Evolutionary conservation across 129 eudicot species (phyloP).

Genomic region (Artemisia tridentata): DNA sequence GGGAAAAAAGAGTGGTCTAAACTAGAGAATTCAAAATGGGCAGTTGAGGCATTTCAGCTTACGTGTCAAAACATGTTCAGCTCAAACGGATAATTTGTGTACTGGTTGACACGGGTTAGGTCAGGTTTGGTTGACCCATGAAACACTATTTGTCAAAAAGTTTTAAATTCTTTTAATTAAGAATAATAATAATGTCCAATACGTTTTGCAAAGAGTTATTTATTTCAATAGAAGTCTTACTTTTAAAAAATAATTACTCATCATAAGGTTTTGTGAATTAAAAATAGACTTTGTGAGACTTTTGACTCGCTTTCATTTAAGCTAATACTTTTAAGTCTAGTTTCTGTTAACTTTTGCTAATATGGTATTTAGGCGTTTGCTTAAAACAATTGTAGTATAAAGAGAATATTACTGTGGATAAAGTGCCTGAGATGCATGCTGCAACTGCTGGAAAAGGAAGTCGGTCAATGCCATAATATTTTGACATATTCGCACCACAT

Average conservation of each 20-base stretch:
- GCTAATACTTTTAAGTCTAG: neutral
- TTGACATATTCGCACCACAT: constrained; percentile 1
- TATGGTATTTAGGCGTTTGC: neutral
- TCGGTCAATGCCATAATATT: neutral
- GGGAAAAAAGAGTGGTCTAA: neutral
- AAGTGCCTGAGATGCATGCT: neutral
- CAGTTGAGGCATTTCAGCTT: no score
- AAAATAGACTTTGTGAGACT: neutral
- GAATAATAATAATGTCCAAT: neutral
- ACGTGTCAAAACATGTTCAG: no score
- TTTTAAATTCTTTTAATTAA: neutral
- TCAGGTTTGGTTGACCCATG: neutral
- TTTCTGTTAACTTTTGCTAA: neutral
- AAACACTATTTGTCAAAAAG: neutral
- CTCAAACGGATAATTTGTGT: no score
- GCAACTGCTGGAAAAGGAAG: neutral
- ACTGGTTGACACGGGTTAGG: no score
- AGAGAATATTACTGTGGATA: neutral
- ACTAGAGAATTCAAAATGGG: neutral
- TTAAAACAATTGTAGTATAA: neutral
- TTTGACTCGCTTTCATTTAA: neutral
- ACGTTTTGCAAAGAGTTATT: neutral
- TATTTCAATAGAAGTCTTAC: neutral
- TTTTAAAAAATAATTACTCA: neutral
- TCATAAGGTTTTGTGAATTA: neutral